Base-by-base conservation (phyloP, 192 early-diverging fungal genomes). In the Umbelopsis ramanniana region DNA sequence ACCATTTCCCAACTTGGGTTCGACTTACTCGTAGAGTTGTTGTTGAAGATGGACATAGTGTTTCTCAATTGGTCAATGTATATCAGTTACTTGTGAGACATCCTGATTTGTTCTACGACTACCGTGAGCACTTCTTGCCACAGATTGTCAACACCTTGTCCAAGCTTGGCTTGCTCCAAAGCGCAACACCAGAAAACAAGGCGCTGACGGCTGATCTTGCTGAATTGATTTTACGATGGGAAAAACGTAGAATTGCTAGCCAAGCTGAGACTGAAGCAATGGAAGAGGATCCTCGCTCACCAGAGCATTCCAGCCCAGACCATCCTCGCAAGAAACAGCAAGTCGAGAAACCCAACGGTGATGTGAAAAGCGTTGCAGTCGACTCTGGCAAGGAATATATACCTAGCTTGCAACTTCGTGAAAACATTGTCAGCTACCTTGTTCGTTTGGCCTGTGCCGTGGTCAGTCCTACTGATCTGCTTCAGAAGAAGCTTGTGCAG, bases 21-120 rank as follows among this genome's bases (percentile, higher is more conserved):
- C 88, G 92, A 40, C 91, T 93, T 85, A 95, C 92, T 2, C 92
- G 93, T 53, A 92, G 92, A 46, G 88, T 97, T 46, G 85, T 99
- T 9, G 86, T 96, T 3, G 98, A 99, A 72, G 94, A 99, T 74
- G 93, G 92, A n/a, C 93, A 97, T 60, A 92, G 91, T 68, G 85
- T 95, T 26, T 86, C 93, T 10, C 95, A 98, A 72, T 83, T 97
- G 35, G 88, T 96, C 24, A 93, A 94, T 52, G 90, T 98, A 1
- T 99, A 97, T 78, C 95, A 96, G 79, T 79, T 96, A 10, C 85
- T 99, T 53, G 89, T 97, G 2, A 90, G 93, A 19, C 94, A 98
- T 35, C 87, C 94, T 0, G 91, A 93, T 53, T 82, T 96, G 54
- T 99, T 98, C 74, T 99, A 94, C 81, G 89, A 93, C 29, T 89